Evolutionary conservation across 768 basidiomycete species (phyloP).

Genomic region (Chalciporus pseudorubinellus): DNA sequence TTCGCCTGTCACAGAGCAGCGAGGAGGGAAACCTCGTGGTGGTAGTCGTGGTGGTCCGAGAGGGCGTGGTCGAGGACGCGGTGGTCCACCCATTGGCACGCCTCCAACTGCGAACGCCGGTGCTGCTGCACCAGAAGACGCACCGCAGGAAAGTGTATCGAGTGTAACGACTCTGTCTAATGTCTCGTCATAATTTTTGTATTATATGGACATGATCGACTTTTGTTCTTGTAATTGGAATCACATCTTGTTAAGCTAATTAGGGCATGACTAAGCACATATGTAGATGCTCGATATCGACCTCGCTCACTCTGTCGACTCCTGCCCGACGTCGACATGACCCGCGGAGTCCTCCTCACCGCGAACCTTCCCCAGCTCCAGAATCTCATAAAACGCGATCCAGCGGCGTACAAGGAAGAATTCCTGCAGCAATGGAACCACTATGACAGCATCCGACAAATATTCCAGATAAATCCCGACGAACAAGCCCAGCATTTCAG

Average conservation of each 20-base stretch:
- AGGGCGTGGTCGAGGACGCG: constrained; percentile 38
- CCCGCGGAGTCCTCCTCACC: constrained; percentile 74
- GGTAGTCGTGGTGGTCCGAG: constrained; percentile 31
- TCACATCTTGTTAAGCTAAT: too few species aligned
- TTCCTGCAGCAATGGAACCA: constrained; percentile 97
- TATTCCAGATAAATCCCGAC: constrained; percentile 78
- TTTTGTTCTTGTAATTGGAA: neutral
- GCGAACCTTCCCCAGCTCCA: constrained; percentile 93
- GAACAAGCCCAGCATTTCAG: constrained; percentile 84
- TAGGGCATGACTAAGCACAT: constrained; percentile 19
- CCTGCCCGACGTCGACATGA: constrained; percentile 33
- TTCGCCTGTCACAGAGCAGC: constrained; percentile 12
- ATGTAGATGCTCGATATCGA: too few species aligned
- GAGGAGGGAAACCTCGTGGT: constrained; percentile 31
- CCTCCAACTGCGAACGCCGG: neutral
- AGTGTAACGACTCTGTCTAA: neutral
- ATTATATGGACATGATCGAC: neutral
- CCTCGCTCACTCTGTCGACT: too few species aligned
- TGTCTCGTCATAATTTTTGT: neutral
- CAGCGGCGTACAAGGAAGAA: constrained; percentile 87
- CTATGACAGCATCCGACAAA: constrained; percentile 82
- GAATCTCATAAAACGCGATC: constrained; percentile 95
- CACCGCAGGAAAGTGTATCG: neutral
- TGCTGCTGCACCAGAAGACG: neutral
- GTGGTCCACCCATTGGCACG: constrained; percentile 14